A percentile compares a stretch with the other conserved stretches of the same genome.
Conservation (phyloP, 169 alveolate genomes). For the Eimeria tenella region DNA sequence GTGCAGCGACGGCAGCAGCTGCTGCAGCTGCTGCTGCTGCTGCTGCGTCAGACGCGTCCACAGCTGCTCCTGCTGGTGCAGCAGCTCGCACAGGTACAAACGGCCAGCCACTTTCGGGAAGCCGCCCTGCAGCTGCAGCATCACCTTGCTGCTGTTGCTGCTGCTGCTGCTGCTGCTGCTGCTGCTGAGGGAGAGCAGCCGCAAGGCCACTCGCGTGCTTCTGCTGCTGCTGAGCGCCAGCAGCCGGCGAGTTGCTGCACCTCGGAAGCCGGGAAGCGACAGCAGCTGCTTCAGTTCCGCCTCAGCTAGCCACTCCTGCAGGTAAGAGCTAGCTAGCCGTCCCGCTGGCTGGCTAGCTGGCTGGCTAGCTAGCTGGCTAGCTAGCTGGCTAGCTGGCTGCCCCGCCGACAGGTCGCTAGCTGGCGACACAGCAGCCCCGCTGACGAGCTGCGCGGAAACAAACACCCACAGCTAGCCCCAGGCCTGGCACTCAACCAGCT, state of each 20-base stretch:
- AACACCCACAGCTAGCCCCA: neutral
- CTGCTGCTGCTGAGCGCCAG: conserved; percentile 62
- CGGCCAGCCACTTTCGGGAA: conserved; percentile 39
- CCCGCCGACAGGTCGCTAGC: neutral
- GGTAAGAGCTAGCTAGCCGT: neutral
- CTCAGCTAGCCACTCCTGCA: conserved; percentile 65
- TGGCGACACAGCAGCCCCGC: neutral
- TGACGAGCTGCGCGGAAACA: neutral
- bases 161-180: conserved; percentile 25
- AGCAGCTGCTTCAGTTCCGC: conserved; percentile 61
- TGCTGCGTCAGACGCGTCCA: neutral
- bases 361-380: conserved; percentile 1
- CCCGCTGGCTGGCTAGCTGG: conserved; percentile 27
- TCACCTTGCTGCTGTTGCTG: conserved; percentile 24
- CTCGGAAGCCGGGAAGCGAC: conserved; percentile 23
- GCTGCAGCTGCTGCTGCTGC: conserved; percentile 70
- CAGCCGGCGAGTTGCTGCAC: conserved; percentile 54
- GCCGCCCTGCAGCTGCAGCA: conserved; percentile 11
- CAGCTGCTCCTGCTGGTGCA: conserved; percentile 14
- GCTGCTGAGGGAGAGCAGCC: conserved; percentile 32
- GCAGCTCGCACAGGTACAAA: conserved; percentile 52
- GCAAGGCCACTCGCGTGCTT: conserved; percentile 43
- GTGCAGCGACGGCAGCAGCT: conserved; percentile 80
- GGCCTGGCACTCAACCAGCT: neutral
- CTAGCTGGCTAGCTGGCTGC: neutral